These are phyloP conservation scores for Aspergillus piperis DNA, from an alignment of 2,329 filamentous ascomycete genomes.

Conservation along the genomic window DNA sequence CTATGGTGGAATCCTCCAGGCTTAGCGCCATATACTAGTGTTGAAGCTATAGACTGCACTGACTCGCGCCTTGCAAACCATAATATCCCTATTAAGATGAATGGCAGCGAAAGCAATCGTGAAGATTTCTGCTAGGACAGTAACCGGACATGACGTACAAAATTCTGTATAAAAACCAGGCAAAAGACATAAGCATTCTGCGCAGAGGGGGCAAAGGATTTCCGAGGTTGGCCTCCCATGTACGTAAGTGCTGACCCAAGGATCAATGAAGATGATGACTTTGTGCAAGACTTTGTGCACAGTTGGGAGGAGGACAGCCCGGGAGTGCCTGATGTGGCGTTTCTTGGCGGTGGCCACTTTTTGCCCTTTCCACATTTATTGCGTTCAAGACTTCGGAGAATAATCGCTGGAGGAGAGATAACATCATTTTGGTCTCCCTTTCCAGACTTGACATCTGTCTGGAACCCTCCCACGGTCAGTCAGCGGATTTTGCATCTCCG, in stretches of 20 bases:
- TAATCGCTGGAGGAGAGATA: no score
- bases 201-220: neutral
- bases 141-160: neutral
- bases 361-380: neutral
- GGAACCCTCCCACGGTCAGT: neutral
- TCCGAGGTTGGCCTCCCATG: neutral
- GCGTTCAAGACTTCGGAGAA: no score
- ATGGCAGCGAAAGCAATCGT: neutral
- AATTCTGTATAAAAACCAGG: no score
- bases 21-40: conserved; percentile 1
- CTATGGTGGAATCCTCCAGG: neutral
- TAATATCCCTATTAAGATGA: neutral
- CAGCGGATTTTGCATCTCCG: neutral
- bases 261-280: neutral
- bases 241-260: no score
- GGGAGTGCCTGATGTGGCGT: conserved; percentile 22
- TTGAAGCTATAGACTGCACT: neutral
- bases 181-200: no score
- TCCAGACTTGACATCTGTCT: neutral
- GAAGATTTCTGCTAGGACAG: neutral
- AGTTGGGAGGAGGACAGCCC: conserved; percentile 1
- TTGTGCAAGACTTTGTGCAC: neutral
- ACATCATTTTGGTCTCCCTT: neutral
- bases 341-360: conserved; percentile 21
- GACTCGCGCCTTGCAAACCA: neutral